Evolutionary conservation across 257 asterid species (phyloP).

Genomic region (Nicotiana benthamiana): DNA sequence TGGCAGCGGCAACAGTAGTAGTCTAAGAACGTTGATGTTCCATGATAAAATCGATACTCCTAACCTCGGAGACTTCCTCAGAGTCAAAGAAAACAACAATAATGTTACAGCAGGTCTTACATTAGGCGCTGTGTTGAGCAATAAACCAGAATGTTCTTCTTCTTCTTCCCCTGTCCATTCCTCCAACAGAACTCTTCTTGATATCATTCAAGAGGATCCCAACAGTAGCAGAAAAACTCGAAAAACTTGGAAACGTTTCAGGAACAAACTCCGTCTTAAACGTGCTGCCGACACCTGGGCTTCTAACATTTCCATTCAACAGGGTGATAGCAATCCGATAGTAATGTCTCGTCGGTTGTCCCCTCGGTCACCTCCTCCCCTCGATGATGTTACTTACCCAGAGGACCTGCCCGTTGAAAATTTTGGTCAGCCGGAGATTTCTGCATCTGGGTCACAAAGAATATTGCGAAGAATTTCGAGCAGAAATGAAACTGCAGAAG

Average conservation of each 20-base stretch:
- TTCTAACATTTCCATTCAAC: slow-evolving; percentile 37
- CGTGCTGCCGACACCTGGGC: slow-evolving; percentile 34
- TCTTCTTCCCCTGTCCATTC: background rate
- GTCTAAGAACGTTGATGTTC: slow-evolving; percentile 1
- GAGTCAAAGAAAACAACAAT: slow-evolving; percentile 9
- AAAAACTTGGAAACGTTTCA: slow-evolving; percentile 49
- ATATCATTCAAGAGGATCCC: slow-evolving; percentile 64
- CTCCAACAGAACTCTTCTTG: slow-evolving; percentile 46
- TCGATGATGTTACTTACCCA: slow-evolving; percentile 7
- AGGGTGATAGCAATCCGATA: slow-evolving; percentile 12
- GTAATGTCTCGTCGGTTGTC: slow-evolving; percentile 32
- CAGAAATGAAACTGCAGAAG: background rate
- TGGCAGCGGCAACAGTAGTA: background rate
- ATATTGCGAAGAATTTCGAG: background rate
- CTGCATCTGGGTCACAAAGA: background rate
- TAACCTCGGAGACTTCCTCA: slow-evolving; percentile 20
- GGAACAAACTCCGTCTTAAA: slow-evolving; percentile 47
- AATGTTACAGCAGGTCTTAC: slow-evolving; percentile 7
- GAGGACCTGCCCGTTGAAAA: background rate
- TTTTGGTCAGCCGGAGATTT: slow-evolving; percentile 12
- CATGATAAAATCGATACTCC: slow-evolving; percentile 15
- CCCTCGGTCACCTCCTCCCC: background rate
- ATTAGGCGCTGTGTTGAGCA: slow-evolving; percentile 15
- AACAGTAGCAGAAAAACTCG: slow-evolving; percentile 22
- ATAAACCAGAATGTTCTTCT: slow-evolving; percentile 7